Base-by-base conservation (phyloP, 352 stramenopile species). In the Phytophthora palmivora region DNA sequence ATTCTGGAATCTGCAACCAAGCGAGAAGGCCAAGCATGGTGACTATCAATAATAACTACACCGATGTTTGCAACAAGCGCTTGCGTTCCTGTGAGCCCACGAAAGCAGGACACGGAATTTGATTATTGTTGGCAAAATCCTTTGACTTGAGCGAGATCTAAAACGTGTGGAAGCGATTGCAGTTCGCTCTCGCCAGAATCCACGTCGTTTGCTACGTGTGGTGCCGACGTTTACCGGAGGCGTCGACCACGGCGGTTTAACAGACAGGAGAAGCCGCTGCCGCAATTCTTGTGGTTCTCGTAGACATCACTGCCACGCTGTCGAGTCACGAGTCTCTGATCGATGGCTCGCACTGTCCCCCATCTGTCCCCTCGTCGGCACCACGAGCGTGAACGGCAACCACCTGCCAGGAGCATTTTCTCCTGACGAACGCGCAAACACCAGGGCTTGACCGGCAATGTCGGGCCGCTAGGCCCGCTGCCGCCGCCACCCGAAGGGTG, bases 361-460 rank as follows among this genome's bases (percentile, higher is more conserved):
- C 24, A 28, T n/a, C n/a, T n/a, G n/a, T n/a, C n/a, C n/a, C n/a
- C 44, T 38, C 15, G 22, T 14, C 11, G 46, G 45, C 56, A 37
- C 56, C 45, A 58, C 19, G n/a, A 42, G n/a, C n/a, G 15, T 24
- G 18, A 46, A 24, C 26, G 16, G 45, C 45, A 19, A 30, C 3
- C 24, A 6, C 24, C 24, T 28, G 24, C 59, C 59, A 68, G 37
- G 54, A 55, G 53, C 46, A 51, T 64, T 70, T 70, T 70, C 59
- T 48, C 47, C 19, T 51, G 45, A 16, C 8, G 43, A 62, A 55
- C 53, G 61, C 61, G 61, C 61, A 70, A 70, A 64, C 53, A 70
- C n/a, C n/a, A n/a, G n/a, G n/a, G n/a, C n/a, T n/a, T n/a, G n/a
- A n/a, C n/a, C n/a, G n/a, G n/a, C n/a, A n/a, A n/a, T n/a, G n/a